Percentiles rank a stretch among this genome's conserved stretches.
These are phyloP conservation scores for Diplodia sapinea DNA, from an alignment of 2,329 filamentous ascomycete species.

Conservation along the genomic window DNA sequence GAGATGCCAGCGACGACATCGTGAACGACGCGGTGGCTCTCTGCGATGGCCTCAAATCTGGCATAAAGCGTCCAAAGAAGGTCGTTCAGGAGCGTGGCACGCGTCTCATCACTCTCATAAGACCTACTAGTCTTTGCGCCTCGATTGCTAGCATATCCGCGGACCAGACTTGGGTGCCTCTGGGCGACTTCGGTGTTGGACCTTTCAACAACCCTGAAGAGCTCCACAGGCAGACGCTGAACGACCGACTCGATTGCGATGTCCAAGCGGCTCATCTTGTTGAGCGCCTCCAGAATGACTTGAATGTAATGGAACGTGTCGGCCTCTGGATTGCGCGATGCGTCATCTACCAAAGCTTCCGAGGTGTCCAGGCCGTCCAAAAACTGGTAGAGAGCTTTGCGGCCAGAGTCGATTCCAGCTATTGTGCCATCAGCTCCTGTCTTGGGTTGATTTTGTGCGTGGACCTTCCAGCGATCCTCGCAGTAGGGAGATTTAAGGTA, in stretches of 20 bases:
- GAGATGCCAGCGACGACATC: slow-evolving; percentile 89
- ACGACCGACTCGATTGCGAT: slow-evolving; percentile 88
- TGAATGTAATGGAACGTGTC: slow-evolving; percentile 95
- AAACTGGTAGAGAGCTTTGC: slow-evolving; percentile 62
- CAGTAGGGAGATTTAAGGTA: slow-evolving; percentile 98
- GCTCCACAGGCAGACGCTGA: slow-evolving; percentile 88
- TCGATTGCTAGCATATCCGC: slow-evolving; percentile 56
- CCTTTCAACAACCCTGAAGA: slow-evolving; percentile 92
- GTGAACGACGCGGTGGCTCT: slow-evolving; percentile 91
- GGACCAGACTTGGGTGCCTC: slow-evolving; percentile 82
- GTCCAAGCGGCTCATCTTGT: slow-evolving; percentile 86
- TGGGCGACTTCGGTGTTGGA: slow-evolving; percentile 94
- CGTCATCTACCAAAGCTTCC: slow-evolving; percentile 74
- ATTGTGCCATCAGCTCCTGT: slow-evolving; percentile 43
- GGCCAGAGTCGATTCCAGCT: slow-evolving; percentile 49
- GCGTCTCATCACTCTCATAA: slow-evolving; percentile 72
- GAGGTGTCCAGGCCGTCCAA: slow-evolving; percentile 63
- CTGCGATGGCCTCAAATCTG: slow-evolving; percentile 96
- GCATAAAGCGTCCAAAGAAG: slow-evolving; percentile 91
- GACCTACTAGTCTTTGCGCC: slow-evolving; percentile 65
- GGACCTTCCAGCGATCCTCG: slow-evolving; percentile 89
- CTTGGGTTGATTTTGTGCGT: slow-evolving; percentile 70
- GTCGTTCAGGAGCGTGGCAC: slow-evolving; percentile 86
- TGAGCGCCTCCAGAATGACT: slow-evolving; percentile 84
- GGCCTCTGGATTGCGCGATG: slow-evolving; percentile 89